These are phyloP conservation scores for Yamadazyma atlantica DNA, from an alignment of 1,139 yeast genomes.

Conservation along the genomic window DNA sequence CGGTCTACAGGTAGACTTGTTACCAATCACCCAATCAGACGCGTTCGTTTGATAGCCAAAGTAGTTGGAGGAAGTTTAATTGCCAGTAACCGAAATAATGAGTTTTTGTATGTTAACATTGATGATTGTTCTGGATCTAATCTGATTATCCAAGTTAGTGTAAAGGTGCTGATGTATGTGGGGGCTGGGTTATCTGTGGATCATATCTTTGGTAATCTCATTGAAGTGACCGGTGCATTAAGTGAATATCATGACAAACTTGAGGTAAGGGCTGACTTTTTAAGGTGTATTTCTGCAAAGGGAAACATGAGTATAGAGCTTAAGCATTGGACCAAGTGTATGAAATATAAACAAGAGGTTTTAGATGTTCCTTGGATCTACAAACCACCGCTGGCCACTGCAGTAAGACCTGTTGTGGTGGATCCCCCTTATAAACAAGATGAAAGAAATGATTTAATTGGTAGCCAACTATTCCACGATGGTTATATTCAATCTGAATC, in stretches of 20 bases:
- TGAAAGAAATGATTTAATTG: slow-evolving; percentile 1
- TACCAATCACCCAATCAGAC: slow-evolving; percentile 18
- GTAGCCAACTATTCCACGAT: background rate
- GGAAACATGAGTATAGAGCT: slow-evolving; percentile 24
- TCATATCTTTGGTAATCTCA: slow-evolving; percentile 13
- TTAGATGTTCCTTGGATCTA: slow-evolving; percentile 27
- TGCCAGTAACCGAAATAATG: slow-evolving; percentile 7
- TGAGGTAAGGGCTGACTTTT: slow-evolving; percentile 25
- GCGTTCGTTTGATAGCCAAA: slow-evolving; percentile 13
- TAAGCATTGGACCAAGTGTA: slow-evolving; percentile 32
- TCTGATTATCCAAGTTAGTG: slow-evolving; percentile 15
- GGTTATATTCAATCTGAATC: background rate
- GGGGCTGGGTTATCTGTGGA: slow-evolving; percentile 12
- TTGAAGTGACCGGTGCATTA: slow-evolving; percentile 13
- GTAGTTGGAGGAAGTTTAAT: slow-evolving; percentile 12
- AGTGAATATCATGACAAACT: slow-evolving; percentile 5
- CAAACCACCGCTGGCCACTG: slow-evolving; percentile 9
- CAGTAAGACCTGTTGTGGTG: background rate
- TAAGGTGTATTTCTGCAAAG: slow-evolving; percentile 20
- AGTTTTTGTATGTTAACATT: slow-evolving; percentile 12
- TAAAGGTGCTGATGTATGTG: slow-evolving; percentile 5
- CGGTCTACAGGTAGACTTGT: slow-evolving; percentile 15
- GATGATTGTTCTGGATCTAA: slow-evolving; percentile 19
- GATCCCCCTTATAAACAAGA: slow-evolving; percentile 7
- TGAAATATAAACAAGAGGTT: slow-evolving; percentile 21